Conservation (phyloP, 495 filamentous ascomycete genomes). For the Massariosphaeria phaeospora region DNA sequence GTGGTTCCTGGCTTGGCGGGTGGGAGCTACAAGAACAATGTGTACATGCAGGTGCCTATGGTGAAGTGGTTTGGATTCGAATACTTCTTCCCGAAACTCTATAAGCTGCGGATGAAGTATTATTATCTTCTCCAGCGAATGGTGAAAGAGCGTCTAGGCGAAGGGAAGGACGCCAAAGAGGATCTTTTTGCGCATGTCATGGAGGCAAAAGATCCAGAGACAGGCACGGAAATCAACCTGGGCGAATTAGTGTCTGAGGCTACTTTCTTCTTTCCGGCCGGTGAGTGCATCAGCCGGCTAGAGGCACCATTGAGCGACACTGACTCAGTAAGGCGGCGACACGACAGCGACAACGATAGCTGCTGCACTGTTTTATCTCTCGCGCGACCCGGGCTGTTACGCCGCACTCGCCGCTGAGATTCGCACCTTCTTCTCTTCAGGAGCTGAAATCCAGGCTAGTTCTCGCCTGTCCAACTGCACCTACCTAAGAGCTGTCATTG, state of each 20-base stretch:
- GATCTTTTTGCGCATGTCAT: constrained; percentile 11
- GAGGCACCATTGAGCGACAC: no score
- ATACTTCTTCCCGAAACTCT: neutral
- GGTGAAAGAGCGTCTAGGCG: neutral
- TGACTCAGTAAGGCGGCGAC: no score
- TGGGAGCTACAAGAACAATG: neutral
- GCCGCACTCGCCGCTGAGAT: constrained; percentile 48
- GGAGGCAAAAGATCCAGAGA: constrained; percentile 15
- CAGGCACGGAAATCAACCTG: neutral
- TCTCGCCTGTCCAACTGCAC: constrained; percentile 45
- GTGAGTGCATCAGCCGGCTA: no score
- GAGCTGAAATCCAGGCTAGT: constrained; percentile 46
- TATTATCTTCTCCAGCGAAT: neutral
- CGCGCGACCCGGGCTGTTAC: constrained; percentile 45
- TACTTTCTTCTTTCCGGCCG: constrained; percentile 13
- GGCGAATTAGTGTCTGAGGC: constrained; percentile 14
- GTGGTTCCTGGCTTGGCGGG: neutral
- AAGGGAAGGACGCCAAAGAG: constrained; percentile 1
- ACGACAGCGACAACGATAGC: constrained; percentile 43
- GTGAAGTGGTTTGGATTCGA: neutral
- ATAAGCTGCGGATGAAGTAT: neutral
- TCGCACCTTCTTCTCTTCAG: constrained; percentile 45
- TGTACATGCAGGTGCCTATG: constrained; percentile 7
- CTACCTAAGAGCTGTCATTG: constrained; percentile 53
- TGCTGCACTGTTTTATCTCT: constrained; percentile 57